Conservation (phyloP, 2,329 filamentous ascomycete species). For the Fusarium kyushuense region DNA sequence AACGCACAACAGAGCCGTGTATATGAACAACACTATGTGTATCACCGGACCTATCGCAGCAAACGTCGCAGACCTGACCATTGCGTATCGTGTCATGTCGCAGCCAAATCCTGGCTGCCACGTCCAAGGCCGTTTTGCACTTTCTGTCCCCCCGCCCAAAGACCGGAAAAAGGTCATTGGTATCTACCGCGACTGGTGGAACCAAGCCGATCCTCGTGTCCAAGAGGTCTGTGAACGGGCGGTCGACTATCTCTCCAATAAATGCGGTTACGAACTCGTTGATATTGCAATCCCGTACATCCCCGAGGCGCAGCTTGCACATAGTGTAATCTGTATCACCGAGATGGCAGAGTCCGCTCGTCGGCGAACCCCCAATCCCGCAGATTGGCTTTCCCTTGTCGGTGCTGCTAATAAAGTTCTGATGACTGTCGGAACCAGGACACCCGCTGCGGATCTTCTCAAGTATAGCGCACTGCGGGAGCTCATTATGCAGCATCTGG, state of each 20-base stretch:
- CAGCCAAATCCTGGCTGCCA: constrained; percentile 74
- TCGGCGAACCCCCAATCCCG: constrained; percentile 57
- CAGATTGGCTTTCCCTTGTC: constrained; percentile 66
- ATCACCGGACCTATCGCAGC: constrained; percentile 82
- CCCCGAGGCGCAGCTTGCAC: constrained; percentile 79
- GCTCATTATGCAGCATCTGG: constrained; percentile 82
- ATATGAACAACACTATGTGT: constrained; percentile 65
- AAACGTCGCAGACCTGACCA: constrained; percentile 80
- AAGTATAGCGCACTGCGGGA: constrained; percentile 79
- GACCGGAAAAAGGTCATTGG: constrained; percentile 73
- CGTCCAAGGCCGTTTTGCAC: constrained; percentile 72
- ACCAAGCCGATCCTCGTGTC: constrained; percentile 70
- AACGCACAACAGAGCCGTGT: constrained; percentile 76
- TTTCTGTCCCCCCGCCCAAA: constrained; percentile 61
- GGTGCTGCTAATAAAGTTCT: constrained; percentile 77
- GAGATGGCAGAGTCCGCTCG: constrained; percentile 70
- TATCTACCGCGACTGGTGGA: constrained; percentile 68
- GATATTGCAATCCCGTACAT: constrained; percentile 75
- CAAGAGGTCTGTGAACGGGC: constrained; percentile 70
- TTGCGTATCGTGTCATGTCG: constrained; percentile 85
- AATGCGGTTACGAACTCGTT: constrained; percentile 62
- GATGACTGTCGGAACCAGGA: constrained; percentile 72
- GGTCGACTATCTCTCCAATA: constrained; percentile 67
- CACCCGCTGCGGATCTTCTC: constrained; percentile 76
- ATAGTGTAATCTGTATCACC: constrained; percentile 80